phyloP scores from a whole-genome alignment of 2,329 filamentous ascomycete species.

The Beauveria rudraprayagi region DNA sequence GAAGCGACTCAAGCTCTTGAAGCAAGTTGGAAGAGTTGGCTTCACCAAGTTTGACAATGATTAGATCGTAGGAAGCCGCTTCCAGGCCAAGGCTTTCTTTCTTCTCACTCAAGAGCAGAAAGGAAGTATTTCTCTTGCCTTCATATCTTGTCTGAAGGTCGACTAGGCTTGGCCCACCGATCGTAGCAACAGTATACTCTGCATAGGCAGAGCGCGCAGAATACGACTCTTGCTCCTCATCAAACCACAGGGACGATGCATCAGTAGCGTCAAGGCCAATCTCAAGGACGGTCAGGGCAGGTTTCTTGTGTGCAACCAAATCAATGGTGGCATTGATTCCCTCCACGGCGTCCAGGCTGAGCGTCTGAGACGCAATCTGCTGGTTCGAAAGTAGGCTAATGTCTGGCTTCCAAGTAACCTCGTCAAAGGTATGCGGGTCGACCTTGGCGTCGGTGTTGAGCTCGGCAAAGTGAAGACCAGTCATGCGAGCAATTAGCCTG shows the following conservation, averaged over 20 bases:
- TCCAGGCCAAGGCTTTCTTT: not conserved
- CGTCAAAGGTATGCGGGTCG: constrained; percentile 18
- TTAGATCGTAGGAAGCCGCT: not conserved
- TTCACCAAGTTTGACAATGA: not conserved
- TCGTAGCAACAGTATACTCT: not conserved
- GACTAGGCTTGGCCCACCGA: not conserved
- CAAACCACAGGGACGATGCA: constrained; percentile 21
- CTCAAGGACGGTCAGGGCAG: constrained; percentile 25
- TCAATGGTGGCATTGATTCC: constrained; percentile 20
- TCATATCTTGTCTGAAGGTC: constrained; percentile 1
- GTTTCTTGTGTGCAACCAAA: constrained; percentile 27
- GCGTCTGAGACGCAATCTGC: not conserved
- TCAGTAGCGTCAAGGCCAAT: constrained; percentile 19
- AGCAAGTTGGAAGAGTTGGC: not conserved
- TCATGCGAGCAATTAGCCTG: constrained; percentile 14
- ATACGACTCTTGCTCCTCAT: not conserved
- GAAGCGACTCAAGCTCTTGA: not conserved
- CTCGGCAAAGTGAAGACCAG: constrained; percentile 15
- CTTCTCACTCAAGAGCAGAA: not conserved
- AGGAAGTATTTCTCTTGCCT: not conserved
- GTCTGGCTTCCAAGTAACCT: constrained; percentile 18
- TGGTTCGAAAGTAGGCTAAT: constrained; percentile 13
- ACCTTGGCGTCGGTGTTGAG: constrained; percentile 16
- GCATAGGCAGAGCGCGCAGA: not conserved
- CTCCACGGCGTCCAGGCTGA: not conserved